phyloP scores from a whole-genome alignment of 2,329 filamentous ascomycete genomes.

The Aschersonia sp. region DNA sequence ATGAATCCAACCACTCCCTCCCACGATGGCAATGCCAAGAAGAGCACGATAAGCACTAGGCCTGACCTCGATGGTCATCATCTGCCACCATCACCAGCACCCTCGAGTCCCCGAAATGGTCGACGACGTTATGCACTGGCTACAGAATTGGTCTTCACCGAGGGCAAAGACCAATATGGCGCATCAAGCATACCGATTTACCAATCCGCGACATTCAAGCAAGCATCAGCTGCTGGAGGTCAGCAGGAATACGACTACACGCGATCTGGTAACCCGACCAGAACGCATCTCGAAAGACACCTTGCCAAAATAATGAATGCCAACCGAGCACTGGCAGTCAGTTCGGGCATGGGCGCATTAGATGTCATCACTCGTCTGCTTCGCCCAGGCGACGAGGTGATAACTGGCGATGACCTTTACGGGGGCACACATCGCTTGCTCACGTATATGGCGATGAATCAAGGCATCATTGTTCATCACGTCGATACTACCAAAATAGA shows the following conservation, averaged over 20 bases:
- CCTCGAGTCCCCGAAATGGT: constrained; percentile 76
- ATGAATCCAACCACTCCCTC: constrained; percentile 1
- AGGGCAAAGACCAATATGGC: constrained; percentile 93
- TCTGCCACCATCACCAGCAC: constrained; percentile 80
- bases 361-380: constrained; percentile 91
- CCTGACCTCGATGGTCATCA: constrained; percentile 73
- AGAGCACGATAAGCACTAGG: constrained; percentile 14
- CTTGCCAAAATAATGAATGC: constrained; percentile 99
- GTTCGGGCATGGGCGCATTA: constrained; percentile 92
- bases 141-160: constrained; percentile 92
- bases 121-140: constrained; percentile 78
- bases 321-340: constrained; percentile 76
- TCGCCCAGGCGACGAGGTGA: constrained; percentile 86
- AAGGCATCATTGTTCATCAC: constrained; percentile 87
- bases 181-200: constrained; percentile 95
- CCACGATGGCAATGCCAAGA: not conserved
- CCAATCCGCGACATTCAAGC: constrained; percentile 97
- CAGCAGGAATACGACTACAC: constrained; percentile 94
- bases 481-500: constrained; percentile 80
- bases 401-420: constrained; percentile 94
- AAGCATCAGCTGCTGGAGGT: constrained; percentile 63
- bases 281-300: constrained; percentile 90
- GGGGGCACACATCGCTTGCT: constrained; percentile 88
- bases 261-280: constrained; percentile 89
- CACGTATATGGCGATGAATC: constrained; percentile 78